Evolutionary conservation across 495 filamentous ascomycete genomes (phyloP).

Genomic region (Lasiosphaeriaceae sp.): DNA sequence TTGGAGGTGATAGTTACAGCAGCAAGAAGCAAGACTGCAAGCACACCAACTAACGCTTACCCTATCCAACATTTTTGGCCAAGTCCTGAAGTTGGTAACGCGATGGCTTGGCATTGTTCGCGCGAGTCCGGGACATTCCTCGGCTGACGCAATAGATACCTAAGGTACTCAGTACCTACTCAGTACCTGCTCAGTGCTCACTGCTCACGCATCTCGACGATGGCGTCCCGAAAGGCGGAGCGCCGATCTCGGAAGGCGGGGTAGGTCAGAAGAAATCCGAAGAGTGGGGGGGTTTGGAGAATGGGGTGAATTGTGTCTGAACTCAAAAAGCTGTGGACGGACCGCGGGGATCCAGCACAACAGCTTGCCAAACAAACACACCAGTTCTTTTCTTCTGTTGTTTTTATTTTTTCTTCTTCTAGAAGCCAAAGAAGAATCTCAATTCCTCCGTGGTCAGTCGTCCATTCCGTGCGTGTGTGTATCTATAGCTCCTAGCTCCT

Average conservation of each 20-base stretch:
- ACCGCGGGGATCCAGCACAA: slow-evolving; percentile 10
- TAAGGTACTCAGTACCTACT: too few relatives aligned
- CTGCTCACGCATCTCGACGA: too few relatives aligned
- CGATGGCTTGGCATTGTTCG: background rate
- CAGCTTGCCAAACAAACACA: background rate
- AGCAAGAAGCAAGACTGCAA: too few relatives aligned
- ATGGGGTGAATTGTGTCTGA: background rate
- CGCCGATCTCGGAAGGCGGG: slow-evolving; percentile 34
- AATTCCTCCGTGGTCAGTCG: background rate
- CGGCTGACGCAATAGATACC: too few relatives aligned
- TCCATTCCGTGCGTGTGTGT: too few relatives aligned
- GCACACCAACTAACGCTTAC: too few relatives aligned
- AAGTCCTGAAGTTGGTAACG: too few relatives aligned
- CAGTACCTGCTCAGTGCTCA: too few relatives aligned
- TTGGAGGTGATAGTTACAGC: too few relatives aligned
- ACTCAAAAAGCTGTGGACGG: slow-evolving; percentile 7
- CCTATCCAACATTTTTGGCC: too few relatives aligned
- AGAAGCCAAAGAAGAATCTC: background rate
- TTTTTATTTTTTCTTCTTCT: background rate
- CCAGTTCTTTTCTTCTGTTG: background rate
- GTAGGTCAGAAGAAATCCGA: slow-evolving; percentile 3
- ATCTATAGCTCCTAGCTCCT: too few relatives aligned
- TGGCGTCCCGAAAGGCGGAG: too few relatives aligned
- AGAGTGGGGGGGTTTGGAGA: background rate
- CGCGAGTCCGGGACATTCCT: background rate